Conservation (phyloP, 306 rosid genomes). For the Cucumis melo region DNA sequence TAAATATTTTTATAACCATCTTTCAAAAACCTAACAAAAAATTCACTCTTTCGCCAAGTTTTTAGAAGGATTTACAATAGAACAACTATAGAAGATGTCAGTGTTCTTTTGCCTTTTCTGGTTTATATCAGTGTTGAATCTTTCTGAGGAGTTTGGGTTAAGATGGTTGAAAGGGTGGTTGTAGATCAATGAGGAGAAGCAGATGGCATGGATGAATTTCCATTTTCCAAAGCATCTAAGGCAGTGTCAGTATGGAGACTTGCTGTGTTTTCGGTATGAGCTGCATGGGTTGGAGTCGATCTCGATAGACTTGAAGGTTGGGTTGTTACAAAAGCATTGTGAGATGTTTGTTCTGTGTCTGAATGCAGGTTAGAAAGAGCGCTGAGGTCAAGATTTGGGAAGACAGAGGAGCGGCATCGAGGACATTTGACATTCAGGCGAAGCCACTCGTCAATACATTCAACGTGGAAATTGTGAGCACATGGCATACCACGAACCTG, state of each 20-base stretch:
- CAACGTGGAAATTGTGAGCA: conserved; percentile 94
- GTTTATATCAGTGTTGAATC: background rate
- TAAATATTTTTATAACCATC: background rate
- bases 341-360: conserved; percentile 67
- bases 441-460: conserved; percentile 97
- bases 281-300: conserved; percentile 55
- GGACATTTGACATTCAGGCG: conserved; percentile 96
- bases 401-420: conserved; percentile 94
- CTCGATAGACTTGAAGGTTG: conserved; percentile 65
- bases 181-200: conserved; percentile 17
- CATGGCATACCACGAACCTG: conserved; percentile 99
- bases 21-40: background rate
- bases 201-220: conserved; percentile 14
- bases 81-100: background rate
- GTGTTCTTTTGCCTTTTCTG: background rate
- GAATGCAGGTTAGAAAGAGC: conserved; percentile 81
- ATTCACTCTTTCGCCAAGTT: background rate
- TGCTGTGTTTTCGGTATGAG: conserved; percentile 39
- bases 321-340: conserved; percentile 46
- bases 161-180: conserved; percentile 19
- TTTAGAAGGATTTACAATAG: too few relatives aligned
- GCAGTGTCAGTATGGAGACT: conserved; percentile 24
- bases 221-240: conserved; percentile 49
- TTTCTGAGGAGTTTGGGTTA: conserved; percentile 5
- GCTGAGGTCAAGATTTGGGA: conserved; percentile 97